Evolutionary conservation across 176 grass and related monocot species (phyloP), one percentile per base, ranked within the genome.

Genomic region (Melocanna baccifera): DNA sequence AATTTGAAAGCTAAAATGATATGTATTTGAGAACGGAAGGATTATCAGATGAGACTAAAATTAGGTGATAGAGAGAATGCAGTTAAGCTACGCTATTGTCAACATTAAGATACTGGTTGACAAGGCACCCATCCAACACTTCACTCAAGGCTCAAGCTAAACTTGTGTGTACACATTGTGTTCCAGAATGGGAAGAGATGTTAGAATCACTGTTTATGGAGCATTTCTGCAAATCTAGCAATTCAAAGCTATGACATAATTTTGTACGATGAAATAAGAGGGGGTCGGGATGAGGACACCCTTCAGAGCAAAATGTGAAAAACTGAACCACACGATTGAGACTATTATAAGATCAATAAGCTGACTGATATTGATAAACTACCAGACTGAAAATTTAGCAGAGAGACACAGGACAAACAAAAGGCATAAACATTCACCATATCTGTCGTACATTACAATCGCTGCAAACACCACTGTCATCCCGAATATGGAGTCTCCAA

Each of bases 401-500:
- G 12, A 47, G 45, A 81, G n/a, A n/a, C 32, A 66, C 11, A 29
- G 34, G 36, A 45, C 7, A 63, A 13, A 36, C 5, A 6, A 69
- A 39, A 69, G 4, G 19, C 43, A 25, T 61, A 46, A 70, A 53
- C 23, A 23, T 28, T 18, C 56, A 45, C 22, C 28, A 70, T 91
- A 95, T 92, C 92, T 98, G 81, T 95, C 95, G 61, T 95, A 98
- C 92, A 98, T 98, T 20, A 95, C 87, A 62, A 98, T 78, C 19
- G 87, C 89, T 40, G 95, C 91, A 88, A 98, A 90, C 16, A 98
- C 89, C 55, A 93, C 71, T 7, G 95, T 90, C 95, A 98, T 95
- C 76, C 95, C 95, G 26, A 98, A 98, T 69, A 98, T 83, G 9
- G 91, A 92, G 67, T 95, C 96, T 40, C 89, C 90, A 78, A 98